A percentile compares a stretch with the other conserved stretches of the same genome.
Evolutionary conservation across 1,284 basidiomycete genomes (phyloP).

Genomic region (Cutaneotrichosporon dermatis): DNA sequence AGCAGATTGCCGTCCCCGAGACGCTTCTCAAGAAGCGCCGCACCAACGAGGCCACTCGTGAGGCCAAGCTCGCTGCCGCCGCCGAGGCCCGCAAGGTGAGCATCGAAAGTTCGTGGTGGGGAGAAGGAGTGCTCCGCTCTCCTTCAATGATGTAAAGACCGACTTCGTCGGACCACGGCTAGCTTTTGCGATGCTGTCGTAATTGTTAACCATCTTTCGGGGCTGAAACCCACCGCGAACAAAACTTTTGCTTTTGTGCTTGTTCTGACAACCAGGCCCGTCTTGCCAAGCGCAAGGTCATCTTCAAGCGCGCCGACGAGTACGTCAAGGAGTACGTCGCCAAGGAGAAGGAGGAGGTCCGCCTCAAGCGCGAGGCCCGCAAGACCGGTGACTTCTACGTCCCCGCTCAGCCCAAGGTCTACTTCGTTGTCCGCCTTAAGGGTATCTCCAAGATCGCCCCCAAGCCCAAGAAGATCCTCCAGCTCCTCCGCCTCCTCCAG

Average conservation of each 20-base stretch:
- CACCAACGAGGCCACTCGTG: slow-evolving; percentile 93
- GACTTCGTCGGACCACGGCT: slow-evolving; percentile 47
- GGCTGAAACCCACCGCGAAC: slow-evolving; percentile 57
- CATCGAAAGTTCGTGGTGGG: neutral
- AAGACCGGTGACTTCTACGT: slow-evolving; percentile 95
- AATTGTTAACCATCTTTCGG: slow-evolving; percentile 94
- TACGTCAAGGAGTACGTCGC: slow-evolving; percentile 95
- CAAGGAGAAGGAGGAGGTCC: slow-evolving; percentile 95
- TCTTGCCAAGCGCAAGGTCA: slow-evolving; percentile 88
- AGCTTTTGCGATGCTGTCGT: slow-evolving; percentile 64
- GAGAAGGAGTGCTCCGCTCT: neutral
- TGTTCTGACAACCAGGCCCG: slow-evolving; percentile 58
- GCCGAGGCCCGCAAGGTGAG: slow-evolving; percentile 88
- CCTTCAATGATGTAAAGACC: slow-evolving; percentile 71
- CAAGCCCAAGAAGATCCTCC: slow-evolving; percentile 98
- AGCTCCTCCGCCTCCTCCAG: slow-evolving; percentile 95
- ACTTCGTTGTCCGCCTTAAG: slow-evolving; percentile 95
- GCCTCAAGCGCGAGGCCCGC: slow-evolving; percentile 89
- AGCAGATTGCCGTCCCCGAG: slow-evolving; percentile 81
- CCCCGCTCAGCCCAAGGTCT: slow-evolving; percentile 91
- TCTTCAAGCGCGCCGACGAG: slow-evolving; percentile 99
- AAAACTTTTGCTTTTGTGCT: neutral
- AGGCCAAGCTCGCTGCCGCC: slow-evolving; percentile 86
- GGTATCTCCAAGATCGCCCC: slow-evolving; percentile 99
- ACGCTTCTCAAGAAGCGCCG: slow-evolving; percentile 99